phyloP scores from a whole-genome alignment of 1,284 basidiomycete genomes.

The Trametes versicolor region DNA sequence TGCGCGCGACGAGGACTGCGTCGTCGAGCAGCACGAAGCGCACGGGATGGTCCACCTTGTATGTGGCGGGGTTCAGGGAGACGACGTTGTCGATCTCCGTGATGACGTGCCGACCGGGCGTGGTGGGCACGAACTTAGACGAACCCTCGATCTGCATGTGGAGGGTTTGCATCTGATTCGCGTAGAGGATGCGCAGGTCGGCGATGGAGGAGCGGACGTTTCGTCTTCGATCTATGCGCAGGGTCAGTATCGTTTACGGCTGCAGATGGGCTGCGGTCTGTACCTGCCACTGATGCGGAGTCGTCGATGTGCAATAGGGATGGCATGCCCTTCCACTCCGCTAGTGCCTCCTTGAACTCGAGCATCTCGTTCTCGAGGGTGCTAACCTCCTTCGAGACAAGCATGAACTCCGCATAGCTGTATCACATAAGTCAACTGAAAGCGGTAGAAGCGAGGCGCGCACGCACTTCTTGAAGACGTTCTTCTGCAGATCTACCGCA shows the following conservation, averaged over 20 bases:
- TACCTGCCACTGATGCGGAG: constrained; percentile 63
- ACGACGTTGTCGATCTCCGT: constrained; percentile 87
- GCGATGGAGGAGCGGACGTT: constrained; percentile 91
- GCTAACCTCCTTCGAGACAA: constrained; percentile 97
- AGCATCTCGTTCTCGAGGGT: constrained; percentile 98
- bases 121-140: constrained; percentile 92
- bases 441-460: constrained; percentile 8
- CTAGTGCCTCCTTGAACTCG: constrained; percentile 93
- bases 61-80: constrained; percentile 94
- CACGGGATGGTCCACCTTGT: constrained; percentile 89
- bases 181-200: constrained; percentile 94
- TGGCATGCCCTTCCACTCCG: constrained; percentile 96
- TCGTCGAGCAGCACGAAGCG: constrained; percentile 95
- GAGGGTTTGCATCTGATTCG: constrained; percentile 91
- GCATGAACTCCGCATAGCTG: constrained; percentile 96
- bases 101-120: constrained; percentile 91
- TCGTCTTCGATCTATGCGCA: constrained; percentile 58
- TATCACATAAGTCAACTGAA: neutral
- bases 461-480: constrained; percentile 91
- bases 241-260: constrained; percentile 11
- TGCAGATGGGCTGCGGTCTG: constrained; percentile 9
- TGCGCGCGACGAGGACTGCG: constrained; percentile 86
- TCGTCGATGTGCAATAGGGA: constrained; percentile 92
- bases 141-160: constrained; percentile 96
- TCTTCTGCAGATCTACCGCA: constrained; percentile 78